Evolutionary conservation across 2,329 filamentous ascomycete species (phyloP).

Genomic region (Blastomyces parvus): DNA sequence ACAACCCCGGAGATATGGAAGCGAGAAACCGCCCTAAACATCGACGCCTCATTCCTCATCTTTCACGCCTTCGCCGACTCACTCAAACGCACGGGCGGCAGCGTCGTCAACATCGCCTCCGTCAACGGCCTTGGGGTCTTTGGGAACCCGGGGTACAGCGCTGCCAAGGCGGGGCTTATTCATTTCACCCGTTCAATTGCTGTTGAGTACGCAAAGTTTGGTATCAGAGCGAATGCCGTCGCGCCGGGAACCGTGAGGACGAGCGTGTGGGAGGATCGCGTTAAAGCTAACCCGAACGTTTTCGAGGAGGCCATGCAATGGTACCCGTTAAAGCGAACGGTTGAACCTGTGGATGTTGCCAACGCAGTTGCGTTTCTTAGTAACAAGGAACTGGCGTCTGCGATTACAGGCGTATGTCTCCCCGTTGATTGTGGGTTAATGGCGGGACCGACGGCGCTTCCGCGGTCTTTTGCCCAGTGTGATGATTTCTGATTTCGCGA

Average conservation of each 20-base stretch:
- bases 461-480: conserved; percentile 17
- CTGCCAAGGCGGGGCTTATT: conserved; percentile 34
- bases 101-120: conserved; percentile 18
- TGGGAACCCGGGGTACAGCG: conserved; percentile 27
- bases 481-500: conserved; percentile 11
- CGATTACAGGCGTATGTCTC: conserved; percentile 21
- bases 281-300: conserved; percentile 13
- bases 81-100: conserved; percentile 14
- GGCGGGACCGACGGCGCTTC: conserved; percentile 19
- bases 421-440: conserved; percentile 20
- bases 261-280: conserved; percentile 14
- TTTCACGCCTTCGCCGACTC: conserved; percentile 17
- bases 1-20: conserved; percentile 17
- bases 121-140: conserved; percentile 19
- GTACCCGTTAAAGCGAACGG: conserved; percentile 19
- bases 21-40: conserved; percentile 18
- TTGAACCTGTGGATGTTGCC: conserved; percentile 21
- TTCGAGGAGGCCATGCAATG: conserved; percentile 17
- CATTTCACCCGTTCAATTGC: conserved; percentile 34
- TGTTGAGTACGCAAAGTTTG: conserved; percentile 25
- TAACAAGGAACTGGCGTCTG: conserved; percentile 16
- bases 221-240: conserved; percentile 34
- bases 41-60: conserved; percentile 17
- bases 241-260: conserved; percentile 22
- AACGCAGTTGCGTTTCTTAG: conserved; percentile 21